Evolutionary conservation across 495 filamentous ascomycete genomes (phyloP).

Genomic region (Hypoxylon fragiforme): DNA sequence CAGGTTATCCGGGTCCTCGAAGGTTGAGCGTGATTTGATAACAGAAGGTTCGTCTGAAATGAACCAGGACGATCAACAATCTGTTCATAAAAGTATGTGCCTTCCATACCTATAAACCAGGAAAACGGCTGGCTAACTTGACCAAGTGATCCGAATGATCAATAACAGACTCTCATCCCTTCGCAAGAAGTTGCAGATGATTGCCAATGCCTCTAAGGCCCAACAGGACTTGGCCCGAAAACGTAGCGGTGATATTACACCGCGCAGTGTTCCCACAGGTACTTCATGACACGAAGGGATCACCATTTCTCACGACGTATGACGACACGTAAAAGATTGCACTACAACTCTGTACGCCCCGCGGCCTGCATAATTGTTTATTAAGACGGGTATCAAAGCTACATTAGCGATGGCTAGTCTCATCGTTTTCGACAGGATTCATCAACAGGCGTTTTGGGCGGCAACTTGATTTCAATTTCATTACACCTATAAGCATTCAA

Average conservation of each 20-base stretch:
- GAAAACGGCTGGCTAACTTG: constrained; percentile 16
- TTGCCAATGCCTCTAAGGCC: constrained; percentile 46
- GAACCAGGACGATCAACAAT: constrained; percentile 71
- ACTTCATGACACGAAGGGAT: constrained; percentile 35
- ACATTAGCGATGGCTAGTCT: constrained; percentile 10
- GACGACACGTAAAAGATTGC: constrained; percentile 43
- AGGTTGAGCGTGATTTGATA: constrained; percentile 47
- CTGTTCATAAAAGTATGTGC: constrained; percentile 66
- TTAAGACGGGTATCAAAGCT: constrained; percentile 9
- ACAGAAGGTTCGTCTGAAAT: constrained; percentile 58
- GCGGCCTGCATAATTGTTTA: constrained; percentile 36
- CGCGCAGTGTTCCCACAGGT: constrained; percentile 45
- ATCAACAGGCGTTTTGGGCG: constrained; percentile 34
- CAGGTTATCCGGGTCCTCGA: constrained; percentile 40
- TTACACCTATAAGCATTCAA: constrained; percentile 27
- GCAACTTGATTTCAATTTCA: constrained; percentile 11
- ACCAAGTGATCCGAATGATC: constrained; percentile 53
- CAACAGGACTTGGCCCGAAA: constrained; percentile 39
- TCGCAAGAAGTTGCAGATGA: constrained; percentile 50
- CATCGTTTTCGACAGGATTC: constrained; percentile 14
- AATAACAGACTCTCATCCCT: constrained; percentile 43
- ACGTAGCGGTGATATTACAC: constrained; percentile 51
- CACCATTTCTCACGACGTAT: constrained; percentile 34
- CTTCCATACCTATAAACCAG: background rate
- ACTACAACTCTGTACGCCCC: constrained; percentile 37